Evolutionary conservation across 2,329 filamentous ascomycete species (phyloP), one percentile per base, ranked within the genome.

Genomic region (Colletotrichum australisinense): DNA sequence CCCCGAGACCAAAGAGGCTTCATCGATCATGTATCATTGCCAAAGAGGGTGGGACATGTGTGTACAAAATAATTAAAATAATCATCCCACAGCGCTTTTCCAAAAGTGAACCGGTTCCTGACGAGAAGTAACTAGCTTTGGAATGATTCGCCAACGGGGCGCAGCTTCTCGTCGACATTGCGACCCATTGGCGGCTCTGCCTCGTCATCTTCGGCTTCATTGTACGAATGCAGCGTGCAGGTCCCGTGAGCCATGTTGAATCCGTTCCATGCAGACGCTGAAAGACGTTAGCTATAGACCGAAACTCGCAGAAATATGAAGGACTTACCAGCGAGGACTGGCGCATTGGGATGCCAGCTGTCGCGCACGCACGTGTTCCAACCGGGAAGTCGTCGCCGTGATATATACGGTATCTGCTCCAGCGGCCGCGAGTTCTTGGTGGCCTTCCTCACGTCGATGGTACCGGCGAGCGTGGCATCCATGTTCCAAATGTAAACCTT

Each of bases 401-500:
- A 77, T 91, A 92, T 8, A 87, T 85, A 63, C 90, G 88, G 32
- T 87, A 87, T 52, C 86, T 85, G 3, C 32, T 90, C 88, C 14
- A 86, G 83, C 1, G 90, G 89, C 52, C 92, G 86, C 11, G 90
- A 89, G 75, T 91, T 88, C 72, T 86, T 85, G 0, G 94, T 97
- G 1, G 93, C 92, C 74, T 88, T 84, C 56, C 90, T 88, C 7
- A 98, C 95, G 80, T 98, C 92, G 58, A 99, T 92, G 55, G 89
- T 91, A 5, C 89, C 91, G 0, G 94, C 95, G 12, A 94, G 79
- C 0, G 95, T 98, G 38, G 94, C 95, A 80, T 99, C 95, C 83
- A 98, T 85, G 80, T 98, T 98, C 89, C 94, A 99, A 55, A 98
- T 90, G 77, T 95, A 96, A 0, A 98, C 93, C 72, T 93, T 93